Base-by-base conservation (phyloP, 495 filamentous ascomycete species). In the Penicillium daleae region DNA sequence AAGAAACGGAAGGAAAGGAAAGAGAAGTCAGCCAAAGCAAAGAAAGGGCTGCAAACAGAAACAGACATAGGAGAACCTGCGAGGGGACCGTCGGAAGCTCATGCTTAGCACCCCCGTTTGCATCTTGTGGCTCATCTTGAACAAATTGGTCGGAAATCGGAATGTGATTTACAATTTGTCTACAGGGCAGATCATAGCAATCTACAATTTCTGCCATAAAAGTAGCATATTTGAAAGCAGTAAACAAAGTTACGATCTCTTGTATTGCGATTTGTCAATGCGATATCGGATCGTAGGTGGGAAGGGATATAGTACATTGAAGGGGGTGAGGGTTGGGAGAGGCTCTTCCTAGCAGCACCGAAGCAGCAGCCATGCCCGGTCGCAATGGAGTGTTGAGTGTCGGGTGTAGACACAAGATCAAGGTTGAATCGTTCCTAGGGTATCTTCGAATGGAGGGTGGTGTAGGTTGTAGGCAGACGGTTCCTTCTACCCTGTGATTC, bases 1-100 rank as follows among this genome's bases (percentile, higher is more conserved):
- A 66, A 64, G 52, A 67, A 57, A 32, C 61, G 46, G 48, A 67
- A 69, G 61, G 63, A 68, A 59, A 67, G 65, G 60, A 65, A 31
- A 27, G 59, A 33, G 52, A 49, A 62, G 22, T 22, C 3, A 46
- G 42, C 22, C 19, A 21, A 46, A 22, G 12, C 40, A 21, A 22
- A 22, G 19, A 46, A 46, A 46, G 42, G 24, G 21, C 21, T 24
- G 42, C 42, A 24, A 22, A 21, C 42, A 13, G 21, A 22, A 9
- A 10, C 42, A 46, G 24, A 8, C n/a, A n/a, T n/a, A n/a, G n/a
- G n/a, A 29, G 46, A 26, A 10, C 24, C n/a, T 17, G 22, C 22
- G 15, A 8, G 46, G 9, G 24, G 29, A 17, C 46, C 22, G 9
- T 50, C 22, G 22, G 21, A 5, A 56, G 33, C 13, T 56, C 39